Base-by-base conservation (phyloP, 352 stramenopile species). In the Albugo candida region DNA sequence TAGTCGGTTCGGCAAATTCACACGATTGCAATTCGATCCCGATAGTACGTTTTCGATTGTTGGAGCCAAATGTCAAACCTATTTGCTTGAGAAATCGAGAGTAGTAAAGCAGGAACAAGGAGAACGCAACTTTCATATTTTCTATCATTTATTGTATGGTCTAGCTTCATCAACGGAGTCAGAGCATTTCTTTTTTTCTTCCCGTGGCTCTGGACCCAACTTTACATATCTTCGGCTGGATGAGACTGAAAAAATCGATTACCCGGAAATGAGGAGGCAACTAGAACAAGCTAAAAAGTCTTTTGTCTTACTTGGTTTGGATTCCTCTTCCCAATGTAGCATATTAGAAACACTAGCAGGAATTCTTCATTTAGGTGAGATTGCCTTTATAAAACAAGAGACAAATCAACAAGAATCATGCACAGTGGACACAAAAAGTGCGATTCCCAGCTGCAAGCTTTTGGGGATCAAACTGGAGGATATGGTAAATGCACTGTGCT, bases 111-210 rank as follows among this genome's bases (percentile, higher is more conserved):
- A 97, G 51, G 84, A 85, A 13, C 58, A 62, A 5, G 66, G 81
- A 31, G 92, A 97, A 60, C 66, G 92, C 40, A 97, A 96, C 58
- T 97, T 96, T 60, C 89, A 97, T 60, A 95, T 97, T 66, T 97
- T 97, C 61, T 97, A 97, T 59, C 76, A 96, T 53, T 61, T 96
- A 11, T 43, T 82, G 21, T 59, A 73, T 16, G 68, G 65, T 56
- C 24, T 31, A 31, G 59, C 59, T 39, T 63, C 61, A 45, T 54
- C 45, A 11, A 43, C 60, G 49, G 63, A 70, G 38, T 53, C 77
- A 53, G 51, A 69, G 36, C 45, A 56, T 11, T 61, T 70, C 36
- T 61, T 63, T 8, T 58, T 86, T 16, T 58, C 62, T 5, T 54
- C 57, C 14, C 52, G 52, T 0, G 37, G 42, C 48, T 51, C 39